A percentile compares a stretch with the other conserved stretches of the same genome.
phyloP scores from a whole-genome alignment of 1,284 basidiomycete genomes.

The Rhodotorula sp. region DNA sequence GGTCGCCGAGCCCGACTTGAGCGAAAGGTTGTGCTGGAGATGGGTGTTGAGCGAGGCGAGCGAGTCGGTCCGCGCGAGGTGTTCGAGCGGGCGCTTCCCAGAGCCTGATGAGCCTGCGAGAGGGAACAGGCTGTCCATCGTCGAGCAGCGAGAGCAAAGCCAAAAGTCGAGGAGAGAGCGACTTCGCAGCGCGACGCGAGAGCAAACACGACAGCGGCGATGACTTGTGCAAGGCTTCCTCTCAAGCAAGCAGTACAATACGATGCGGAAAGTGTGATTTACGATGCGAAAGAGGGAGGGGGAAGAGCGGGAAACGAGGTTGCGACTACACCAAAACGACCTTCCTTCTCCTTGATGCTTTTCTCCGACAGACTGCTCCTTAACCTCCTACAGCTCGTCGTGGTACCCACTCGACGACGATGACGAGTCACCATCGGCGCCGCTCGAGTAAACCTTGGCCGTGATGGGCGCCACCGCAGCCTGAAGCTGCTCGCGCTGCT shows the following conservation, averaged over 20 bases:
- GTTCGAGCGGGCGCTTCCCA: background rate
- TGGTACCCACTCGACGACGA: constrained; percentile 17
- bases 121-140: background rate
- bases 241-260: background rate
- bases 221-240: background rate
- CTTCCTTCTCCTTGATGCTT: background rate
- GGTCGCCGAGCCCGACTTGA: background rate
- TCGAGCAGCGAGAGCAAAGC: background rate
- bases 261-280: background rate
- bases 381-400: constrained; percentile 23
- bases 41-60: constrained; percentile 1
- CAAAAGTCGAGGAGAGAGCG: background rate
- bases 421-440: constrained; percentile 7
- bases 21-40: background rate
- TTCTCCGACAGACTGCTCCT: background rate
- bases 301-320: background rate
- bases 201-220: background rate
- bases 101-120: too few species aligned
- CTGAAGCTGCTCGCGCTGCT: constrained; percentile 73
- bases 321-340: background rate
- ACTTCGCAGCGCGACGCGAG: background rate
- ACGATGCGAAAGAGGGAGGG: background rate
- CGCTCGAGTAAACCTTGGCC: constrained; percentile 39
- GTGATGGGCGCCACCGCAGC: constrained; percentile 56
- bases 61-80: constrained; percentile 1